Evolutionary conservation across 2,329 filamentous ascomycete species (phyloP).

Genomic region (Penicillium nordicum): DNA sequence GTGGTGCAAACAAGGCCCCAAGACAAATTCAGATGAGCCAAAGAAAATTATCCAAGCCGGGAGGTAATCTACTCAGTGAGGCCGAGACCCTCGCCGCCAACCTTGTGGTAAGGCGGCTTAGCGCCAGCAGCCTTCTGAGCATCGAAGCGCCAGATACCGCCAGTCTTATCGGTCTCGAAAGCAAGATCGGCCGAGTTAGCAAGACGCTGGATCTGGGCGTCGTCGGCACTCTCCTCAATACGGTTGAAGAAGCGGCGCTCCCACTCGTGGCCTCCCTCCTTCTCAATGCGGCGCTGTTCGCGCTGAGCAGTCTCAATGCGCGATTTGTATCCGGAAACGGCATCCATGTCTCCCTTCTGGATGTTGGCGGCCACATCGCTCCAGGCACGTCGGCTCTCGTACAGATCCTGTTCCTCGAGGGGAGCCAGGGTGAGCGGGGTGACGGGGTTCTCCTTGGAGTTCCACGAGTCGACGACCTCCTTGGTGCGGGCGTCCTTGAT

Average conservation of each 20-base stretch:
- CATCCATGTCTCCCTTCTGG: conserved; percentile 76
- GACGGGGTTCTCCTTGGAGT: conserved; percentile 55
- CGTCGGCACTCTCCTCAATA: conserved; percentile 34
- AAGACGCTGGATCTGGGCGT: conserved; percentile 42
- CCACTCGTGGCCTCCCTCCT: conserved; percentile 72
- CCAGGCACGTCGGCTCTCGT: conserved; percentile 88
- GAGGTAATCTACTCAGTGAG: conserved; percentile 18
- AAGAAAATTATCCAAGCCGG: background rate
- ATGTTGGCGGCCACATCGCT: conserved; percentile 78
- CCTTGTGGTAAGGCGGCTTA: conserved; percentile 42
- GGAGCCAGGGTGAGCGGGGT: conserved; percentile 69
- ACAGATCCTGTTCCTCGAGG: conserved; percentile 74
- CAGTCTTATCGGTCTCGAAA: conserved; percentile 63
- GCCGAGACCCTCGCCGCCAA: conserved; percentile 41
- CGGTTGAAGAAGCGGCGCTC: conserved; percentile 74
- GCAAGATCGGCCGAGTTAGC: conserved; percentile 41
- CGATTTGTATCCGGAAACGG: conserved; percentile 72
- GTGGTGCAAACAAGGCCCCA: conserved; percentile 5
- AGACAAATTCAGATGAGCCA: background rate
- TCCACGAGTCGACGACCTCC: conserved; percentile 56
- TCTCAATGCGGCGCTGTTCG: conserved; percentile 69
- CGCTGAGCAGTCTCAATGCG: conserved; percentile 90
- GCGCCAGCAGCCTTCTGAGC: conserved; percentile 48
- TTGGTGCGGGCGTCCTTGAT: conserved; percentile 66
- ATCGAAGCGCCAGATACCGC: conserved; percentile 69